phyloP scores from a whole-genome alignment of 306 rosid species.

The Sicyos baderoa region DNA sequence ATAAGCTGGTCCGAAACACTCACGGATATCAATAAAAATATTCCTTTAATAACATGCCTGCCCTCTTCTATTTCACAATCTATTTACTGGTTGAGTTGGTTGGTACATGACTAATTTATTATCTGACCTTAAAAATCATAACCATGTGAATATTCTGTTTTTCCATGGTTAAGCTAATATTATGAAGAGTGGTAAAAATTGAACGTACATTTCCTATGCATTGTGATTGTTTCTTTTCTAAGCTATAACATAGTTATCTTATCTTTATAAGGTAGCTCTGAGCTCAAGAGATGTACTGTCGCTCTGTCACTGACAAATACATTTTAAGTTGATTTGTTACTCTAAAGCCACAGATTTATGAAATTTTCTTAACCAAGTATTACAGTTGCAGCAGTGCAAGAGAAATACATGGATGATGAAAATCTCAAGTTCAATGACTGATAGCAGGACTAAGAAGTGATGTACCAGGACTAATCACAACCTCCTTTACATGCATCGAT shows the following conservation, averaged over 20 bases:
- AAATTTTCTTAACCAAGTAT: slow-evolving; percentile 27
- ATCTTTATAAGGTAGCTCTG: neutral
- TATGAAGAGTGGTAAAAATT: neutral
- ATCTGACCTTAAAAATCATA: neutral
- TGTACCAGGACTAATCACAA: neutral
- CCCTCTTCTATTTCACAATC: neutral
- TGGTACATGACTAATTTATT: neutral
- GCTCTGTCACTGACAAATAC: neutral
- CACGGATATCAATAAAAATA: no score
- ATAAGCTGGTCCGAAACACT: no score
- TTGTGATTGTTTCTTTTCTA: neutral
- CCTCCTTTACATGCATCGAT: neutral
- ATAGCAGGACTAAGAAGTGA: slow-evolving; percentile 15
- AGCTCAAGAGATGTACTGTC: neutral
- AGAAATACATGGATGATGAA: slow-evolving; percentile 82
- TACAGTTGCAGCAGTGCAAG: slow-evolving; percentile 97
- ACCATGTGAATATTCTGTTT: neutral
- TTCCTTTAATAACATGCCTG: neutral
- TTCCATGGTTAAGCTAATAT: neutral
- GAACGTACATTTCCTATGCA: neutral
- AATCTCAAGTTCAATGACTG: slow-evolving; percentile 30
- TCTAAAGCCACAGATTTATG: neutral
- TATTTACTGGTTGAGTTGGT: neutral
- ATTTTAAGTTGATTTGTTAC: slow-evolving; percentile 5
- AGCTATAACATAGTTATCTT: neutral